These are phyloP conservation scores for Plasmodium malariae DNA, from an alignment of 169 alveolate species.

Conservation along the genomic window DNA sequence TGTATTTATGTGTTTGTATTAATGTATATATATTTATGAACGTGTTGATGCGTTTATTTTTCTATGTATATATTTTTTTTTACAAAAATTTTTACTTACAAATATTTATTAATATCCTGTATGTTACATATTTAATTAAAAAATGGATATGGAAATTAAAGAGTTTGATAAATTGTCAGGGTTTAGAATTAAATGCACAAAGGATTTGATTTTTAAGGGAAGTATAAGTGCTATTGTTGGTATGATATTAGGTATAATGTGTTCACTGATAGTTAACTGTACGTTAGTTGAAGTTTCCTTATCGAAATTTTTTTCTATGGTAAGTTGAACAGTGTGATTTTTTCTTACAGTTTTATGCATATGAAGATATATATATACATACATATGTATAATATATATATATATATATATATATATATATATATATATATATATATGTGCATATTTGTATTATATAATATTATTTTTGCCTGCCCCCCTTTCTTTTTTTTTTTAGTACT, in stretches of 20 bases:
- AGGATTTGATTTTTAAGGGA: slow-evolving; percentile 69
- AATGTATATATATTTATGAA: too few relatives aligned
- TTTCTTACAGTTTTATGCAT: background rate
- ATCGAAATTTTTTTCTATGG: slow-evolving; percentile 92
- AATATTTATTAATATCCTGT: background rate
- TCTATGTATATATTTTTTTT: too few relatives aligned
- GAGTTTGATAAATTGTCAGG: slow-evolving; percentile 75
- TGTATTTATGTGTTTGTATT: too few relatives aligned
- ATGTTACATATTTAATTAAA: background rate
- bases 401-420: background rate
- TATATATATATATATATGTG: slow-evolving; percentile 4
- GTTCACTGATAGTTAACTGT: slow-evolving; percentile 93
- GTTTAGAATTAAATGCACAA: slow-evolving; percentile 56
- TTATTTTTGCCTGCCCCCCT: too few relatives aligned
- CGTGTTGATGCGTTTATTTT: too few relatives aligned
- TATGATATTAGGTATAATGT: slow-evolving; percentile 88
- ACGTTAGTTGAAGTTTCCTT: slow-evolving; percentile 94
- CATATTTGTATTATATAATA: background rate
- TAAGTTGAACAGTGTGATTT: slow-evolving; percentile 39
- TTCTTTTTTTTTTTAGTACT: slow-evolving; percentile 81
- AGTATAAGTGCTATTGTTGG: slow-evolving; percentile 89
- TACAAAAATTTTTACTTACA: background rate
- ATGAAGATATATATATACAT: background rate
- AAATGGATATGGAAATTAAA: slow-evolving; percentile 76
- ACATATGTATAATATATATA: too few relatives aligned